Evolutionary conservation across 371 early-diverging fungal genomes (phyloP).

Genomic region (Quaeritorhiza haematococci): DNA sequence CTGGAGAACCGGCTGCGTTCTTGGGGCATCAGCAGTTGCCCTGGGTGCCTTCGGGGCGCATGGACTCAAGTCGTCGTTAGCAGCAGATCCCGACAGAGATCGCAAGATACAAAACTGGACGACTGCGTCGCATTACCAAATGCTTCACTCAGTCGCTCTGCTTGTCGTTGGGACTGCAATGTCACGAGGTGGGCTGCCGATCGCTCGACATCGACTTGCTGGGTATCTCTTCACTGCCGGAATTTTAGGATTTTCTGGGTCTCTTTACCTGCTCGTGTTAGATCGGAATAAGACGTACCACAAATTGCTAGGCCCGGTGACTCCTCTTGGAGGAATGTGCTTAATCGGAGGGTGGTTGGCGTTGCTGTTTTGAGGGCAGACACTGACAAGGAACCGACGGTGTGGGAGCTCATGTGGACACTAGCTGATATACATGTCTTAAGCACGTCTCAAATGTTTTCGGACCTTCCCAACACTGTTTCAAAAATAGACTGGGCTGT

Average conservation of each 20-base stretch:
- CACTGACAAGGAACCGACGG: no score
- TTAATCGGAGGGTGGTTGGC: constrained; percentile 27
- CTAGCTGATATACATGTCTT: no score
- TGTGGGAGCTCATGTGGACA: no score
- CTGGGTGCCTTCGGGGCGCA: constrained; percentile 31
- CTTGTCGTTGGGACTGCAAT: constrained; percentile 3
- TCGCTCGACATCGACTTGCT: background rate
- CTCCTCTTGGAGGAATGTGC: constrained; percentile 27
- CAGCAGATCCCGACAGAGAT: constrained; percentile 8
- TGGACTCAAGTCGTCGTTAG: constrained; percentile 14
- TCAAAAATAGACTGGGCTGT: no score
- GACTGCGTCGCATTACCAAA: constrained; percentile 25
- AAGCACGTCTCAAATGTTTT: no score
- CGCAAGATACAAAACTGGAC: constrained; percentile 19
- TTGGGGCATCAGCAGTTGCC: constrained; percentile 18
- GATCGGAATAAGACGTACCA: constrained; percentile 2
- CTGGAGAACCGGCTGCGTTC: constrained; percentile 16
- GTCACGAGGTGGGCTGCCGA: background rate
- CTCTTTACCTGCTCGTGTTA: constrained; percentile 21
- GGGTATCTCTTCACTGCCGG: constrained; percentile 21
- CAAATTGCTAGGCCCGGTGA: constrained; percentile 18
- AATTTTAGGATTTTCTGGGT: constrained; percentile 17
- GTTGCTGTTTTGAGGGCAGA: no score
- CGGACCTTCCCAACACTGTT: no score
- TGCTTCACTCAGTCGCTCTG: constrained; percentile 21